phyloP scores from a whole-genome alignment of 768 basidiomycete genomes.

The Dendrothele bispora region DNA sequence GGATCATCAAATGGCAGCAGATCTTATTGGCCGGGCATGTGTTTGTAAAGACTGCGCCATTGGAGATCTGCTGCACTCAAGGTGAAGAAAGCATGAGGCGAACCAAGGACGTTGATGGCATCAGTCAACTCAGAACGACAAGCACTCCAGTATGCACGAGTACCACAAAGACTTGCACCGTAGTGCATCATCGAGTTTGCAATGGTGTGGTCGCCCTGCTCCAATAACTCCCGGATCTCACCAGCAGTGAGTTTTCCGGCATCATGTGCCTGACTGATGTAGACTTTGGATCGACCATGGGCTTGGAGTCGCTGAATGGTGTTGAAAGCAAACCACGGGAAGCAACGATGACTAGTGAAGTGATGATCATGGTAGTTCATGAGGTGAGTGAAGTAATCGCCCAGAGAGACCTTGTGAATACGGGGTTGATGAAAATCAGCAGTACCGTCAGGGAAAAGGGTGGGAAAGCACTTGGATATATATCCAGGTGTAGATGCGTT shows the following conservation, averaged over 20 bases:
- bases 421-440: constrained; percentile 9
- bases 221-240: constrained; percentile 4
- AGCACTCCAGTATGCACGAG: constrained; percentile 10
- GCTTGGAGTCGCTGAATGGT: constrained; percentile 10
- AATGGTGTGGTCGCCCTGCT: constrained; percentile 4
- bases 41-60: constrained; percentile 9
- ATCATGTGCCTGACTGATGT: constrained; percentile 7
- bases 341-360: constrained; percentile 11
- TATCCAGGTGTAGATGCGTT: constrained; percentile 11
- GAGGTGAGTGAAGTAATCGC: constrained; percentile 6
- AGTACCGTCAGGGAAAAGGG: constrained; percentile 12
- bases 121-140: constrained; percentile 5
- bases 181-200: constrained; percentile 10
- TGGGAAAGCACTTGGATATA: constrained; percentile 9
- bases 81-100: constrained; percentile 11
- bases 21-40: constrained; percentile 20
- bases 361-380: constrained; percentile 12
- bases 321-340: constrained; percentile 15
- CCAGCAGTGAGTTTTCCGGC: constrained; percentile 7
- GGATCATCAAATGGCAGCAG: constrained; percentile 13
- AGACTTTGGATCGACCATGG: constrained; percentile 5
- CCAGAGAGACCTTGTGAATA: constrained; percentile 2
- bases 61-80: constrained; percentile 13
- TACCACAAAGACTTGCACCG: constrained; percentile 8
- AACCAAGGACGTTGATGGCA: constrained; percentile 1